Conservation (phyloP, 2,329 filamentous ascomycete genomes). For the Plectosphaerella cucumerina region DNA sequence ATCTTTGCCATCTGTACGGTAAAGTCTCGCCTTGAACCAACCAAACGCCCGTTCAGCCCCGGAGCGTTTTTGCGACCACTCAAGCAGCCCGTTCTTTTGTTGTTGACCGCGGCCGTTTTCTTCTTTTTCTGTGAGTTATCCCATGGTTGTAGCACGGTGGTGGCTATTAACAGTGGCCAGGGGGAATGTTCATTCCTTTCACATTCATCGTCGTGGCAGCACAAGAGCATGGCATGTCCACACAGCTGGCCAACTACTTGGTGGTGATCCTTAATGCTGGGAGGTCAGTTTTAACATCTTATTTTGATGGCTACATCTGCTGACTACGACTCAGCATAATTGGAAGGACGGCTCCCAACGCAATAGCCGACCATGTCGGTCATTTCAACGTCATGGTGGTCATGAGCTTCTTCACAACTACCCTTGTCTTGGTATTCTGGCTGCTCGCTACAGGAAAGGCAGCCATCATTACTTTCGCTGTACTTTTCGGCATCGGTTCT, state of each 20-base stretch:
- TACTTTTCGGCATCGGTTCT: slow-evolving; percentile 26
- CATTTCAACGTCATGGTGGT: slow-evolving; percentile 31
- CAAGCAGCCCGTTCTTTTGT: slow-evolving; percentile 21
- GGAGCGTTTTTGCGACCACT: slow-evolving; percentile 23
- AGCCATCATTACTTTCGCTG: slow-evolving; percentile 22
- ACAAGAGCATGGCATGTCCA: slow-evolving; percentile 12
- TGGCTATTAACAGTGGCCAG: neutral
- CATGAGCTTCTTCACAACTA: slow-evolving; percentile 32
- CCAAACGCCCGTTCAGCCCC: slow-evolving; percentile 14
- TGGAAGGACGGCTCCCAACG: slow-evolving; percentile 16
- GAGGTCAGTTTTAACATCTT: slow-evolving; percentile 2
- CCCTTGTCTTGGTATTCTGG: slow-evolving; percentile 31
- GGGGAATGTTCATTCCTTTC: slow-evolving; percentile 10
- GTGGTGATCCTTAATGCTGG: slow-evolving; percentile 19
- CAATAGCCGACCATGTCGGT: slow-evolving; percentile 19
- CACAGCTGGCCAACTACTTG: slow-evolving; percentile 14
- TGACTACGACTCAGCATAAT: slow-evolving; percentile 11
- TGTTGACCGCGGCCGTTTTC: slow-evolving; percentile 23
- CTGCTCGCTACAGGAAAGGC: slow-evolving; percentile 21
- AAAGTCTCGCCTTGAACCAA: slow-evolving; percentile 12
- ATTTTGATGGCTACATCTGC: neutral
- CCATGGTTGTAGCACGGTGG: too few relatives aligned
- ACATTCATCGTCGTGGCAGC: slow-evolving; percentile 18
- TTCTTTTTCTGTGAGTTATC: slow-evolving; percentile 14
- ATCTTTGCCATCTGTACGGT: slow-evolving; percentile 26